phyloP scores from a whole-genome alignment of 192 early-diverging fungal species.

The Rhizophagus clarus region DNA sequence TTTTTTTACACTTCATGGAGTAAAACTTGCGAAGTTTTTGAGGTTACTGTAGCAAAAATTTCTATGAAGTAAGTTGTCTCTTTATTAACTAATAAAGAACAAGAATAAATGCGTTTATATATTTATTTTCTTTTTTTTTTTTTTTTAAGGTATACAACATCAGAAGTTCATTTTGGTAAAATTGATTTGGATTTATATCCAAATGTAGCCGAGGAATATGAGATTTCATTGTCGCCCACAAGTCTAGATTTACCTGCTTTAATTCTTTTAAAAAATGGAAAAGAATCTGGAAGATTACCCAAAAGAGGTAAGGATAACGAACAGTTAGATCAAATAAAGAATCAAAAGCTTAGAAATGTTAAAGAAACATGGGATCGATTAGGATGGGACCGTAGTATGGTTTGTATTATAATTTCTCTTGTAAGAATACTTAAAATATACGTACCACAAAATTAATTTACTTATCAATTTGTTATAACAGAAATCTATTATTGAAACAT shows the following conservation, averaged over 20 bases:
- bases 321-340: slow-evolving; percentile 35
- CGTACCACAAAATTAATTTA: neutral
- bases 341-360: slow-evolving; percentile 36
- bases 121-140: no score
- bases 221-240: slow-evolving; percentile 50
- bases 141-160: slow-evolving; percentile 31
- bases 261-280: slow-evolving; percentile 54
- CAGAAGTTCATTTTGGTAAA: slow-evolving; percentile 48
- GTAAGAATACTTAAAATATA: neutral
- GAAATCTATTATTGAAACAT: slow-evolving; percentile 9
- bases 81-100: neutral
- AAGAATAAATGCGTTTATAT: neutral
- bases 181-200: slow-evolving; percentile 53
- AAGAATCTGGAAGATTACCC: slow-evolving; percentile 47
- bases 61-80: slow-evolving; percentile 46
- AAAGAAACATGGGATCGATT: slow-evolving; percentile 39
- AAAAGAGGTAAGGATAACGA: slow-evolving; percentile 40
- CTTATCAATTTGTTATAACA: neutral
- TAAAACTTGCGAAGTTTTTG: slow-evolving; percentile 52
- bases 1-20: slow-evolving; percentile 58
- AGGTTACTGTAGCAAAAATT: slow-evolving; percentile 48
- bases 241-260: slow-evolving; percentile 57
- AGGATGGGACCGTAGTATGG: slow-evolving; percentile 35
- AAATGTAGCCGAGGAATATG: slow-evolving; percentile 46
- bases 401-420: neutral